Conservation (phyloP, 2,329 filamentous ascomycete genomes). For the Shiraia bambusicola region DNA sequence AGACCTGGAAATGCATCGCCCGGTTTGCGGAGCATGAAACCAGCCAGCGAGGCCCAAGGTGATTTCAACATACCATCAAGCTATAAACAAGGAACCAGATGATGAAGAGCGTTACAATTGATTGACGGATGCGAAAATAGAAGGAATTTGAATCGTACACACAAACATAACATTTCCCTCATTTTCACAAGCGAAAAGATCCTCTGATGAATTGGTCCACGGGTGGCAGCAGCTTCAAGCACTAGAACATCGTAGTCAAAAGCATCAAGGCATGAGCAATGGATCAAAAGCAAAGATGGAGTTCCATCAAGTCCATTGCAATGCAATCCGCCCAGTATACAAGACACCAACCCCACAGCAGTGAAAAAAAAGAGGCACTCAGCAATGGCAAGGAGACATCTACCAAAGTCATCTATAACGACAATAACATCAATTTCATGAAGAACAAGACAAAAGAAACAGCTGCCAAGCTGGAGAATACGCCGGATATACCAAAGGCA, state of each 20-base stretch:
- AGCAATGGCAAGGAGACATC: conserved; percentile 4
- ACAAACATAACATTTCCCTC: conserved; percentile 18
- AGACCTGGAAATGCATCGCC: conserved; percentile 15
- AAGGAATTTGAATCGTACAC: conserved; percentile 27
- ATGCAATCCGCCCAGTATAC: conserved; percentile 14
- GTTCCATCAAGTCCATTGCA: conserved; percentile 14
- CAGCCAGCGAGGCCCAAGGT: conserved; percentile 21
- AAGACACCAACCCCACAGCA: conserved; percentile 27
- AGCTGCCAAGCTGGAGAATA: background rate
- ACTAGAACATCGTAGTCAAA: conserved; percentile 28
- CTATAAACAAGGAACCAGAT: conserved; percentile 24
- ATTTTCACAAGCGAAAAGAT: conserved; percentile 38
- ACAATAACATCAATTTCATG: background rate
- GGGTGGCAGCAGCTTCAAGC: conserved; percentile 28
- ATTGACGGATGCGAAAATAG: conserved; percentile 20
- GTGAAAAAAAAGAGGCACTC: conserved; percentile 12
- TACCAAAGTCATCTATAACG: background rate
- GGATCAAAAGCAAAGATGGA: conserved; percentile 17
- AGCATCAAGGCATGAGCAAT: conserved; percentile 8
- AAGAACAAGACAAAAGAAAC: conserved; percentile 7
- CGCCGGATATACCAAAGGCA: background rate
- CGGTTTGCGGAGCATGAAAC: conserved; percentile 12
- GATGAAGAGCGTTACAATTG: conserved; percentile 13
- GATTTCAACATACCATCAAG: conserved; percentile 36
- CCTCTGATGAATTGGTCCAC: conserved; percentile 39